Conservation (phyloP, 768 basidiomycete species). For the Xanthoconium stramineum region DNA sequence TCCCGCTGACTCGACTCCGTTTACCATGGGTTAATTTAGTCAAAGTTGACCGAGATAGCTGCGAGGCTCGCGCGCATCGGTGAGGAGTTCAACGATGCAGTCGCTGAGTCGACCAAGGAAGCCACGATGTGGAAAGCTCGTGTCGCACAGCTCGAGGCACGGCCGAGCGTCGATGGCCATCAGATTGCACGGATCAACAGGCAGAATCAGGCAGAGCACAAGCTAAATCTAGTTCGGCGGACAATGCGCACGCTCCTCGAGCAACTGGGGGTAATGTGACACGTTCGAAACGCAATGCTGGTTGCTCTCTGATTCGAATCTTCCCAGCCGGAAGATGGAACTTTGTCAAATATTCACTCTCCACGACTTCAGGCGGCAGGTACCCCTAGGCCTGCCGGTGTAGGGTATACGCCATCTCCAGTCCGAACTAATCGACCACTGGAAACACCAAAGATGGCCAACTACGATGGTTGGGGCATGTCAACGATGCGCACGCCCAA, state of each 20-base stretch:
- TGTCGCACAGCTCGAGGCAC: slow-evolving; percentile 38
- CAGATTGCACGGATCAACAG: slow-evolving; percentile 33
- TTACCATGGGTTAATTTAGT: background rate
- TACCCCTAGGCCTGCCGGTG: background rate
- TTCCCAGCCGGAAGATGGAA: slow-evolving; percentile 21
- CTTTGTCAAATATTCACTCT: slow-evolving; percentile 9
- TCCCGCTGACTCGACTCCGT: background rate
- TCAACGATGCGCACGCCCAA: slow-evolving; percentile 40
- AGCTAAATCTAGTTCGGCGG: slow-evolving; percentile 34
- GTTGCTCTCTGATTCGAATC: slow-evolving; percentile 1
- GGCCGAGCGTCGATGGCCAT: slow-evolving; percentile 18
- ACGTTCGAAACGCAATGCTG: background rate
- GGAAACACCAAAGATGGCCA: slow-evolving; percentile 3
- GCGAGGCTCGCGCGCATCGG: slow-evolving; percentile 28
- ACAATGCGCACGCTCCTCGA: slow-evolving; percentile 42
- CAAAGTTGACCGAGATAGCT: slow-evolving; percentile 27
- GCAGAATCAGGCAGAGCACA: slow-evolving; percentile 31
- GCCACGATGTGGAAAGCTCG: slow-evolving; percentile 24
- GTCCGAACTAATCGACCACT: slow-evolving; percentile 6
- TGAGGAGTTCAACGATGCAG: slow-evolving; percentile 25
- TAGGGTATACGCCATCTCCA: slow-evolving; percentile 3
- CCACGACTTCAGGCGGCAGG: slow-evolving; percentile 1
- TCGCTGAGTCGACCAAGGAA: slow-evolving; percentile 23
- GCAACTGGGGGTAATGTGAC: slow-evolving; percentile 37
- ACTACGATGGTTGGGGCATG: slow-evolving; percentile 36